Conservation (phyloP, 192 early-diverging fungal genomes). For the Coemansia sp. region DNA sequence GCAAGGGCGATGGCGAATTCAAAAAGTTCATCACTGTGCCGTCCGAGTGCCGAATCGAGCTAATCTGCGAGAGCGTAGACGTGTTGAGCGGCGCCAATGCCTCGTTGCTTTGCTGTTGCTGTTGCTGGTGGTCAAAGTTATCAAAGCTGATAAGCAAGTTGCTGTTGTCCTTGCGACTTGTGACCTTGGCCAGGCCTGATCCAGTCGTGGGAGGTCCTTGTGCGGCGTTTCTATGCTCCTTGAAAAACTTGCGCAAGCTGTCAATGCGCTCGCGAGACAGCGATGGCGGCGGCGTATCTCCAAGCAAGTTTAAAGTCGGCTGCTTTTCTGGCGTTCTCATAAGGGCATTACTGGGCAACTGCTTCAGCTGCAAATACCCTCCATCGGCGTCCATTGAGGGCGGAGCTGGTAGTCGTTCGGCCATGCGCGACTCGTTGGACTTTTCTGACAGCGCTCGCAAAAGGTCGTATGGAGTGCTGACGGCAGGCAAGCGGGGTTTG, state of each 20-base stretch:
- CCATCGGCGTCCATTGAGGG: not conserved
- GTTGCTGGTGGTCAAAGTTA: conserved; percentile 5
- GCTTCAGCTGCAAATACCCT: conserved; percentile 4
- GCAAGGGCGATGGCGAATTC: conserved; percentile 32
- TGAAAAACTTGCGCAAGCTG: conserved; percentile 41
- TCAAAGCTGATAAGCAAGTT: conserved; percentile 30
- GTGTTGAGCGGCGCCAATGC: conserved; percentile 4
- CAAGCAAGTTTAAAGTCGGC: not conserved
- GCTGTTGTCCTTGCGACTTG: not conserved
- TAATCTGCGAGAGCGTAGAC: conserved; percentile 30
- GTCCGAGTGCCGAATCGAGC: conserved; percentile 23
- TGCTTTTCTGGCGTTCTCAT: conserved; percentile 31
- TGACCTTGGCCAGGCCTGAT: not conserved
- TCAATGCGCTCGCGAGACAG: conserved; percentile 30
- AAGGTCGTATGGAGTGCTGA: conserved; percentile 25
- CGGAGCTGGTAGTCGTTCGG: not conserved
- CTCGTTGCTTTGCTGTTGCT: conserved; percentile 13
- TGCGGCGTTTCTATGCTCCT: not conserved
- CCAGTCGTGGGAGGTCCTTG: not conserved
- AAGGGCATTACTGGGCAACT: not conserved
- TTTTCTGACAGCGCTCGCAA: conserved; percentile 40
- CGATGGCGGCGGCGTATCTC: conserved; percentile 2
- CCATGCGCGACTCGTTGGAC: conserved; percentile 26
- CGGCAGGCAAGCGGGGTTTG: conserved; percentile 16
- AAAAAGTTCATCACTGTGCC: conserved; percentile 16